Percentiles rank a stretch among this genome's conserved stretches.
Evolutionary conservation across 2,329 filamentous ascomycete species (phyloP).

Genomic region (Hypoxylon sp.): DNA sequence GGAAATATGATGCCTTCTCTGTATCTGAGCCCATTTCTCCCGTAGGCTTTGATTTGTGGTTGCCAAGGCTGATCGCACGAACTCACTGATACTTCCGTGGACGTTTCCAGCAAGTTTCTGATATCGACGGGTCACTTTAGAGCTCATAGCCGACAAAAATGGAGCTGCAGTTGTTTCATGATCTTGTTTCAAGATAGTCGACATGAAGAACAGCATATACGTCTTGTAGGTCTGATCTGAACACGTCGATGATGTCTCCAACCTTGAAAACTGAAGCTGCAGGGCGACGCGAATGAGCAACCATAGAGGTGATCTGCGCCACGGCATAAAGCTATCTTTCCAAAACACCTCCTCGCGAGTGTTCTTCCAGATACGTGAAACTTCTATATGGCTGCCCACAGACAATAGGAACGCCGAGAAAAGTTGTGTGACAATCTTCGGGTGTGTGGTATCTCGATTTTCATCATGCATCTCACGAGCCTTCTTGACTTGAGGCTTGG

Average conservation of each 20-base stretch:
- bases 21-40: constrained; percentile 24
- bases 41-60: constrained; percentile 6
- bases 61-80: constrained; percentile 11
- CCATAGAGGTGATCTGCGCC: constrained; percentile 63
- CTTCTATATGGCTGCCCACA: constrained; percentile 54
- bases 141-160: constrained; percentile 58
- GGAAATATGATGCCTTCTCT: neutral
- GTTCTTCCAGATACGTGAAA: constrained; percentile 60
- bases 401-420: constrained; percentile 61
- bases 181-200: constrained; percentile 53
- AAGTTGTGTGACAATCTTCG: constrained; percentile 65
- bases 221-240: constrained; percentile 61
- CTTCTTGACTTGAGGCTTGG: constrained; percentile 54
- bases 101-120: constrained; percentile 56
- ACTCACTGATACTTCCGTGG: neutral
- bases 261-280: constrained; percentile 55
- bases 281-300: constrained; percentile 67
- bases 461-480: constrained; percentile 54
- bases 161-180: constrained; percentile 44
- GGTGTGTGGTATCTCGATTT: constrained; percentile 63
- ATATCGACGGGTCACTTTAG: constrained; percentile 61
- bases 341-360: constrained; percentile 67
- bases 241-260: neutral
- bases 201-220: constrained; percentile 65
- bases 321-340: constrained; percentile 54